Evolutionary conservation across 768 basidiomycete genomes (phyloP).

Genomic region (Cubamyces lactineus): DNA sequence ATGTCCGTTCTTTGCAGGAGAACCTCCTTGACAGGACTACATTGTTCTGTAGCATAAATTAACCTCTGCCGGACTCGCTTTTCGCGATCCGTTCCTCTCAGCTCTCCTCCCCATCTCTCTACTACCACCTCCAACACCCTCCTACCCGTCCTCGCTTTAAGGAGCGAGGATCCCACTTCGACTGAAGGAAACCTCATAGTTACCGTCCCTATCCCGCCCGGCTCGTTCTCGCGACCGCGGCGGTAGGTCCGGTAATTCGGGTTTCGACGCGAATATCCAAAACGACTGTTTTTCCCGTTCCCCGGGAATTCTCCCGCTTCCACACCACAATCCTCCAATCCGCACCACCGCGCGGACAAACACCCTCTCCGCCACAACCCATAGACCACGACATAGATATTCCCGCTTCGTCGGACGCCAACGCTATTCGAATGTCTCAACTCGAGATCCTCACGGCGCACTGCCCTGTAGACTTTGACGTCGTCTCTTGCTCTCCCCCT

Average conservation of each 20-base stretch:
- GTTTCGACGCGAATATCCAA: constrained; percentile 40
- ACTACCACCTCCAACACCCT: constrained; percentile 37
- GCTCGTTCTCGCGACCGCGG: constrained; percentile 67
- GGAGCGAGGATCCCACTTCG: constrained; percentile 68
- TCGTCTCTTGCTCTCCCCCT: constrained; percentile 32
- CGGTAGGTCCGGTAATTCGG: constrained; percentile 76
- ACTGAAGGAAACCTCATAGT: constrained; percentile 52
- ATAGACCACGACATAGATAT: constrained; percentile 30
- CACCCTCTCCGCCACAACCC: neutral
- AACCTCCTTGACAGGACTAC: constrained; percentile 72
- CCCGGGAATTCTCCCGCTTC: constrained; percentile 17
- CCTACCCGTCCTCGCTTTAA: constrained; percentile 67
- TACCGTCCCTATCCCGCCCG: constrained; percentile 66
- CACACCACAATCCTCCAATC: neutral
- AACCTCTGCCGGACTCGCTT: constrained; percentile 19
- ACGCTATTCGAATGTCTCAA: constrained; percentile 53
- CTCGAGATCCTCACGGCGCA: constrained; percentile 51
- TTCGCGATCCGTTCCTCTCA: constrained; percentile 14
- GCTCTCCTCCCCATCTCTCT: constrained; percentile 9
- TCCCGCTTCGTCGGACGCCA: constrained; percentile 25
- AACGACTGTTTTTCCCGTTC: constrained; percentile 22
- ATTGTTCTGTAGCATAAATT: constrained; percentile 5
- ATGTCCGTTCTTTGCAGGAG: constrained; percentile 48
- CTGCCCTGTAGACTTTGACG: constrained; percentile 33
- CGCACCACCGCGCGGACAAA: constrained; percentile 21